Conservation (phyloP, 352 stramenopile genomes). For the Hyaloperonospora arabidopsidis region DNA sequence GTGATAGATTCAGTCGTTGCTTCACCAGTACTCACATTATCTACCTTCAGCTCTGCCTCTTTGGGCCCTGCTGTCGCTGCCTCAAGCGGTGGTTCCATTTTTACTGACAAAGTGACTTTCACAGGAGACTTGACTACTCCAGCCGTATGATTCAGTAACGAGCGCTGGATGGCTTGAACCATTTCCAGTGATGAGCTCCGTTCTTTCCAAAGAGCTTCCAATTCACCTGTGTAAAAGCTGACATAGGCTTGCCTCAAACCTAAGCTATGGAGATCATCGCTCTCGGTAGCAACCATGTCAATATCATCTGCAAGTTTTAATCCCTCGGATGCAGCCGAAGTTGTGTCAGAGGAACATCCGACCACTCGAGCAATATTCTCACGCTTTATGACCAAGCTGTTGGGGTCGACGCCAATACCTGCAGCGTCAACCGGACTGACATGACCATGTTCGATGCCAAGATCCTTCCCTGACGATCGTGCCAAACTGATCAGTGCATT, state of each 20-base stretch:
- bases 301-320: constrained; percentile 19
- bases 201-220: constrained; percentile 78
- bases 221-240: constrained; percentile 73
- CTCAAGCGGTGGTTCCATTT: neutral
- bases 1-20: constrained; percentile 7
- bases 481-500: constrained; percentile 46
- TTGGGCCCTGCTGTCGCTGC: constrained; percentile 5
- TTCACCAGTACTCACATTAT: constrained; percentile 4
- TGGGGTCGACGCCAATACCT: constrained; percentile 16
- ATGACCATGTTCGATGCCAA: constrained; percentile 12
- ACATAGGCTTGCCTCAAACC: constrained; percentile 59
- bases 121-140: constrained; percentile 2
- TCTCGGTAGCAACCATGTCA: constrained; percentile 3
- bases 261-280: constrained; percentile 28
- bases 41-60: constrained; percentile 26
- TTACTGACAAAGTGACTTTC: constrained; percentile 3
- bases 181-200: constrained; percentile 67
- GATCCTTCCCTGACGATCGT: constrained; percentile 10
- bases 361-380: constrained; percentile 35
- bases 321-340: constrained; percentile 3
- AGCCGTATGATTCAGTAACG: constrained; percentile 29
- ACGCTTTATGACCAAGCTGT: constrained; percentile 35
- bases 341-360: constrained; percentile 5
- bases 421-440: constrained; percentile 10
- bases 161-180: constrained; percentile 63